A percentile compares a stretch with the other conserved stretches of the same genome.
These are phyloP conservation scores for Mycena alexandri DNA, from an alignment of 768 basidiomycete genomes.

Conservation along the genomic window DNA sequence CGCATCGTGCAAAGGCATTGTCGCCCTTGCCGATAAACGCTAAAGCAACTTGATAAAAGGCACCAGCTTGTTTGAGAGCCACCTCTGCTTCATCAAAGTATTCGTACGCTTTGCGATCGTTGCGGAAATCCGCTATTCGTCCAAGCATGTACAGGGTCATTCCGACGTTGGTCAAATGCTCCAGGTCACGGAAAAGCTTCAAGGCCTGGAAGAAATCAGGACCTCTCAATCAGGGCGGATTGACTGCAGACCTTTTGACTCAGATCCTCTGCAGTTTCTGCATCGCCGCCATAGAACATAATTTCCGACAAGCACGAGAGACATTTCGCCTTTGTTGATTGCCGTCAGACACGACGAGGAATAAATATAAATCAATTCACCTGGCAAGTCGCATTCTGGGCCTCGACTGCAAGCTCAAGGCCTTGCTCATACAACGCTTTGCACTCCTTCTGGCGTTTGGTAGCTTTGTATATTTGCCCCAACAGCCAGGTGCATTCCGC, in stretches of 20 bases:
- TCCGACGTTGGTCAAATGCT: constrained; percentile 36
- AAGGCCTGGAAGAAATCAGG: constrained; percentile 24
- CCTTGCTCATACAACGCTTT: constrained; percentile 31
- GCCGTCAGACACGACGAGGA: neutral
- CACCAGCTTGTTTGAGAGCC: constrained; percentile 33
- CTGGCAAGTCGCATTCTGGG: constrained; percentile 33
- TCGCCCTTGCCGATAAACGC: constrained; percentile 33
- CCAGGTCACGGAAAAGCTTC: constrained; percentile 34
- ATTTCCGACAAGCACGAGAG: constrained; percentile 36
- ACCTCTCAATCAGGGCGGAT: neutral
- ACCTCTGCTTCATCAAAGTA: constrained; percentile 32
- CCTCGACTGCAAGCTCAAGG: constrained; percentile 30
- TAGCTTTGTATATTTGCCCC: constrained; percentile 33
- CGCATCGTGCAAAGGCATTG: constrained; percentile 28
- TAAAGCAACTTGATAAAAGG: constrained; percentile 18
- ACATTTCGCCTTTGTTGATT: constrained; percentile 30
- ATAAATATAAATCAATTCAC: neutral
- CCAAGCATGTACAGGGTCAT: constrained; percentile 31
- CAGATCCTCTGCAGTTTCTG: constrained; percentile 18
- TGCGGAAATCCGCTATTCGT: constrained; percentile 22
- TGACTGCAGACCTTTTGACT: constrained; percentile 24
- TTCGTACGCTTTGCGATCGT: constrained; percentile 29
- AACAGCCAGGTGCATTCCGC: constrained; percentile 38
- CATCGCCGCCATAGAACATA: constrained; percentile 28
- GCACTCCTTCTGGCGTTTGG: constrained; percentile 36